A percentile compares a stretch with the other conserved stretches of the same genome.
Conservation (phyloP, 2,329 filamentous ascomycete species). For the Pyrenophora teres region DNA sequence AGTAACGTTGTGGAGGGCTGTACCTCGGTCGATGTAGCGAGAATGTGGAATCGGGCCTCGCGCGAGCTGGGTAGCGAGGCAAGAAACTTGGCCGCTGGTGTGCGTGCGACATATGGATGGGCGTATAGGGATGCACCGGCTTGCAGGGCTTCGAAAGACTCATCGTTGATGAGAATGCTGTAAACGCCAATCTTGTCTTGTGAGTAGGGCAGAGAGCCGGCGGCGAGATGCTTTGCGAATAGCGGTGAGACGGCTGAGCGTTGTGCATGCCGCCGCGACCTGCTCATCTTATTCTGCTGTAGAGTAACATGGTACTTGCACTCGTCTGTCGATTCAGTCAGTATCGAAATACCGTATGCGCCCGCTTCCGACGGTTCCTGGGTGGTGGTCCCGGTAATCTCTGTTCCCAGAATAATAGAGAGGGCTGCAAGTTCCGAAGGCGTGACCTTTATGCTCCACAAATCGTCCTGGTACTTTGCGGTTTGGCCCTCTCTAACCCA, state of each 20-base stretch:
- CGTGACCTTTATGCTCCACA: conserved; percentile 23
- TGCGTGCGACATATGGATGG: conserved; percentile 9
- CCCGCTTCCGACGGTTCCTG: conserved; percentile 17
- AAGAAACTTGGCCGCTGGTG: conserved; percentile 25
- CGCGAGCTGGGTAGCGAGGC: conserved; percentile 30
- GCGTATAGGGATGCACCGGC: conserved; percentile 24
- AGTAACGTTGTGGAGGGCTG: conserved; percentile 26
- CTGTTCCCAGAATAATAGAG: conserved; percentile 36
- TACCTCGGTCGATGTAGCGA: conserved; percentile 19
- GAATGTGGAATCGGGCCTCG: conserved; percentile 22
- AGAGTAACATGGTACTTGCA: conserved; percentile 30
- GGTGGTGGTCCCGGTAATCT: conserved; percentile 12
- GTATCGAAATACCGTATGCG: conserved; percentile 38
- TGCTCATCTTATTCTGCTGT: conserved; percentile 27
- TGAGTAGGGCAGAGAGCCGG: conserved; percentile 36
- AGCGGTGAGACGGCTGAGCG: conserved; percentile 37
- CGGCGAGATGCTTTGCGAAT: conserved; percentile 41
- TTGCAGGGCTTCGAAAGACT: conserved; percentile 26
- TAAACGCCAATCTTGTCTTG: conserved; percentile 23
- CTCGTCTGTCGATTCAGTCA: conserved; percentile 8
- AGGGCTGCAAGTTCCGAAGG: conserved; percentile 34
- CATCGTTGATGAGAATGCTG: conserved; percentile 34
- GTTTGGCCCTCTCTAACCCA: conserved; percentile 37
- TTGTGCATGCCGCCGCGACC: conserved; percentile 27
- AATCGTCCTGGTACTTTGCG: conserved; percentile 21